Evolutionary conservation across 139 green algal species (phyloP).

Genomic region (Auxenochlorella pyrenoidosa): DNA sequence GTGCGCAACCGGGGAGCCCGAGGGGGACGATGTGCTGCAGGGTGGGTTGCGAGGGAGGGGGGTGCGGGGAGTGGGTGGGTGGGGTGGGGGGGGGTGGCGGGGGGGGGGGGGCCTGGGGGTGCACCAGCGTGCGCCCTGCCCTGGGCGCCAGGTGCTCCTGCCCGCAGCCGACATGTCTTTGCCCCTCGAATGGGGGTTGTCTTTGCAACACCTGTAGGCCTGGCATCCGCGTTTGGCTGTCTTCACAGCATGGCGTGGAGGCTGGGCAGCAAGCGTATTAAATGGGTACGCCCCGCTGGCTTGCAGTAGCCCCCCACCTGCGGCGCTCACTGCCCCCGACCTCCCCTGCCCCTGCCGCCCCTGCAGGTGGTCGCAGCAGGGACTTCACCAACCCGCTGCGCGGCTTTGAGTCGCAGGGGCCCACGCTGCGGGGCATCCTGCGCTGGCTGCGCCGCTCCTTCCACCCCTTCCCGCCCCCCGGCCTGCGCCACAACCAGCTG

Average conservation of each 20-base stretch:
- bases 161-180: too few species aligned
- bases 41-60: not conserved
- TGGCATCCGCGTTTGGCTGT: not conserved
- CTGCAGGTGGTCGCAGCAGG: conserved; percentile 31
- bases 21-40: not conserved
- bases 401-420: conserved; percentile 19
- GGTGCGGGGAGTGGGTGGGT: not conserved
- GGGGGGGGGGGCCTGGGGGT: too few species aligned
- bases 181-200: too few species aligned
- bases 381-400: conserved; percentile 42
- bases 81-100: too few species aligned
- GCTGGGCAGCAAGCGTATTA: too few species aligned
- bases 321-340: too few species aligned
- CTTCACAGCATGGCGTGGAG: too few species aligned
- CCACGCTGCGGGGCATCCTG: conserved; percentile 5
- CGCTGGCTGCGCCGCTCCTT: conserved; percentile 28
- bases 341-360: not conserved
- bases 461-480: conserved; percentile 35
- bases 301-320: too few species aligned
- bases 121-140: not conserved
- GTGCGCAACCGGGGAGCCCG: conserved; percentile 27
- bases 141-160: not conserved
- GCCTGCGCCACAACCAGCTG: conserved; percentile 32
- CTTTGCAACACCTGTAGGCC: not conserved
- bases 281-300: too few species aligned